phyloP scores from a whole-genome alignment of 768 basidiomycete species.

The Nidularia sp. region DNA sequence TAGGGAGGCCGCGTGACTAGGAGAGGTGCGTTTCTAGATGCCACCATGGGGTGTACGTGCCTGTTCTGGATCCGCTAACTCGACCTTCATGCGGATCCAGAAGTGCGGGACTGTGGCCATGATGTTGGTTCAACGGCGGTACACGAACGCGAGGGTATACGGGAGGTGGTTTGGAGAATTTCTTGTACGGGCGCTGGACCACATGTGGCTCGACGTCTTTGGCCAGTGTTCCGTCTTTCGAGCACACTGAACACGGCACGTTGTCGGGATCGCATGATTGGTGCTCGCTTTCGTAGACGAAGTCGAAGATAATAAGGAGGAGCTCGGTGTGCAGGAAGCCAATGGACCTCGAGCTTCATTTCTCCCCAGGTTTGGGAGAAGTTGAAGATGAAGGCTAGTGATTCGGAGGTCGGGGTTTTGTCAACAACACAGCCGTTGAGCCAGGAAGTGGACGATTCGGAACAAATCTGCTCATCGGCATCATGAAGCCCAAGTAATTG shows the following conservation, averaged over 20 bases:
- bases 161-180: slow-evolving; percentile 4
- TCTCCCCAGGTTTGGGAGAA: too few species aligned
- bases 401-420: too few species aligned
- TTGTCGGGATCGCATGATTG: background rate
- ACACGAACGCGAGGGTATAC: slow-evolving; percentile 2
- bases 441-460: too few species aligned
- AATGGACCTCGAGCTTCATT: too few species aligned
- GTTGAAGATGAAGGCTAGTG: too few species aligned
- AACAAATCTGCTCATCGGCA: too few species aligned
- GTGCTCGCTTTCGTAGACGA: background rate
- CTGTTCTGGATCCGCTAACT: too few species aligned
- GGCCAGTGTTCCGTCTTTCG: background rate
- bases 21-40: background rate
- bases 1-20: slow-evolving; percentile 1
- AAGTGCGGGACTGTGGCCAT: slow-evolving; percentile 5
- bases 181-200: slow-evolving; percentile 2
- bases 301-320: background rate
- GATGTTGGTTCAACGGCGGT: slow-evolving; percentile 3
- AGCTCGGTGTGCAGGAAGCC: background rate
- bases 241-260: background rate
- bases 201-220: background rate
- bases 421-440: too few species aligned
- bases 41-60: slow-evolving; percentile 1
- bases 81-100: slow-evolving; percentile 5
- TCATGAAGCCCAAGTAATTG: too few species aligned